A percentile compares a stretch with the other conserved stretches of the same genome.
phyloP scores from a whole-genome alignment of 106 monocot species.

The Allium sativum region DNA sequence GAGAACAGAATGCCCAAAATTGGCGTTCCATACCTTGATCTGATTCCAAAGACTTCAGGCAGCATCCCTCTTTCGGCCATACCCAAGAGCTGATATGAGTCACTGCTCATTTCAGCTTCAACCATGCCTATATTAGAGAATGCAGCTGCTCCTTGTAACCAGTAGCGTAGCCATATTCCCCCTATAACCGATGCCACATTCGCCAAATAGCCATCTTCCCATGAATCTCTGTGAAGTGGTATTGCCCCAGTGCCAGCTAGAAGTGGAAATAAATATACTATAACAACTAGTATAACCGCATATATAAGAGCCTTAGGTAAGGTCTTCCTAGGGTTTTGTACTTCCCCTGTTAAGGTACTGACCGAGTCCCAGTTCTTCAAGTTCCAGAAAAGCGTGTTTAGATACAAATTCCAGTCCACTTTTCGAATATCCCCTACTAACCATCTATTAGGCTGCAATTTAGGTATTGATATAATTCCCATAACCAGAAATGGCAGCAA shows the following conservation, averaged over 20 bases:
- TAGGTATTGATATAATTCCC: background rate
- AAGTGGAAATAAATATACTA: slow-evolving; percentile 23
- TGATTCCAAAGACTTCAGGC: slow-evolving; percentile 20
- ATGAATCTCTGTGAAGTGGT: slow-evolving; percentile 22
- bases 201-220: slow-evolving; percentile 36
- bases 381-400: slow-evolving; percentile 38
- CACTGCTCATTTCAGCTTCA: slow-evolving; percentile 35
- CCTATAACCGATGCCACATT: slow-evolving; percentile 27
- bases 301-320: slow-evolving; percentile 29
- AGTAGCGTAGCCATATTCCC: slow-evolving; percentile 31
- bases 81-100: slow-evolving; percentile 34
- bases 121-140: slow-evolving; percentile 44
- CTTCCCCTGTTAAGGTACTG: slow-evolving; percentile 39
- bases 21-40: slow-evolving; percentile 31
- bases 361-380: slow-evolving; percentile 44
- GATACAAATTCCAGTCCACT: slow-evolving; percentile 30
- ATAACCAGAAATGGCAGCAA: too few relatives aligned
- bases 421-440: slow-evolving; percentile 9
- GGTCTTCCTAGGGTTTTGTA: slow-evolving; percentile 20
- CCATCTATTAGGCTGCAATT: slow-evolving; percentile 19
- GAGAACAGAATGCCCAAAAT: slow-evolving; percentile 29
- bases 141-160: slow-evolving; percentile 28
- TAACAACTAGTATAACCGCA: slow-evolving; percentile 20
- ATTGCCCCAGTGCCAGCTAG: slow-evolving; percentile 23
- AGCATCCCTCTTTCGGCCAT: slow-evolving; percentile 46